Evolutionary conservation across 768 basidiomycete genomes (phyloP), one percentile per base, ranked within the genome.

Genomic region (Rhodotorula taiwanensis): DNA sequence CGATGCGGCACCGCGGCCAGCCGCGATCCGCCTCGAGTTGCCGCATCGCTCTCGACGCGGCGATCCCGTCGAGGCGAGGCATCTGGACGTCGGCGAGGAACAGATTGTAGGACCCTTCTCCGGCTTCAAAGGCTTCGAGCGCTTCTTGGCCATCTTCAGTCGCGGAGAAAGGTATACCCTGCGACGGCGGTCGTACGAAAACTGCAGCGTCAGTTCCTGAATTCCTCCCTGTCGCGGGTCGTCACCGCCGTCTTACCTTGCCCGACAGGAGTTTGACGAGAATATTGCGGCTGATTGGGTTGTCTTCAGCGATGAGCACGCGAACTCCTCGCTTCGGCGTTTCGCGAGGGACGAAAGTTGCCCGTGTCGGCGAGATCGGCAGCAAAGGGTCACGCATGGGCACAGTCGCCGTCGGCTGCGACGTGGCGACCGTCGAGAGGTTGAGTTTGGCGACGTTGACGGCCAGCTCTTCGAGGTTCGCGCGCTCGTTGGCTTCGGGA

Each of bases 291-390:
- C 48, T 61, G 39, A 67, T 51, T 13, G 43, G 53, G n/a, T 67
- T 67, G 58, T 67, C 66, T 25, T 67, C 66, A 21, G 49, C 66
- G 31, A 55, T 41, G 27, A 67, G 61, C 1, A 67, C 61, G 4
- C 47, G 44, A 21, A 62, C 48, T 20, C 49, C 34, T n/a, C 25
- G 43, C 3, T 41, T 33, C 48, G 48, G 6, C 18, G 9, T n/a
- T n/a, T 16, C 30, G 27, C 48, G 27, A 30, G 10, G 10, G 36
- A 39, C 9, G 36, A 39, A 16, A 39, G 36, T 16, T 9, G 16
- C 36, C 36, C 16, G 36, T 16, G 10, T 9, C 28, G 30, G 9
- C 3, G 9, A 23, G 11, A 34, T 9, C n/a, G 11, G 27, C 18
- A 10, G 20, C 1, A 52, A n/a, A 8, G 51, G 51, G n/a, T 52